Evolutionary conservation across 2,329 filamentous ascomycete genomes (phyloP).

Genomic region (Periconia digitata): DNA sequence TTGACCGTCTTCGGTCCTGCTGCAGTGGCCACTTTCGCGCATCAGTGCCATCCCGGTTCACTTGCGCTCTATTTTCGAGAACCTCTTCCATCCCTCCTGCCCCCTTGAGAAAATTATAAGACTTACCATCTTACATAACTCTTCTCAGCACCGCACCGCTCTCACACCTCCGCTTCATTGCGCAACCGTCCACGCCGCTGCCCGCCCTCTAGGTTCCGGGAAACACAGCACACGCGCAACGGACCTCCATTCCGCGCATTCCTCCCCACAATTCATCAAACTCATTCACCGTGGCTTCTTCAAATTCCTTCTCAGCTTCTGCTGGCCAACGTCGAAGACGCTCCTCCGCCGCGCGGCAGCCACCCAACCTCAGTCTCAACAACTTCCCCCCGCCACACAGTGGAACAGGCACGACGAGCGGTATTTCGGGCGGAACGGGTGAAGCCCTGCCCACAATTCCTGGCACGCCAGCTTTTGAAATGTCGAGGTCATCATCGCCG

Average conservation of each 20-base stretch:
- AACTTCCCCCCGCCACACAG: slow-evolving; percentile 25
- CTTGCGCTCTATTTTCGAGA: background rate
- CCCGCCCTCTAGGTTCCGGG: slow-evolving; percentile 13
- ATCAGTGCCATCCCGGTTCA: slow-evolving; percentile 2
- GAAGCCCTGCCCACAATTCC: slow-evolving; percentile 41
- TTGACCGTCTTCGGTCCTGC: background rate
- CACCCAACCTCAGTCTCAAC: slow-evolving; percentile 35
- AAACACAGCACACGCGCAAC: slow-evolving; percentile 23
- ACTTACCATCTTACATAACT: slow-evolving; percentile 2
- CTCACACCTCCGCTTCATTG: no score
- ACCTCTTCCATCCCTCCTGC: slow-evolving; percentile 6
- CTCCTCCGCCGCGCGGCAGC: slow-evolving; percentile 42
- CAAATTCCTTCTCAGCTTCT: slow-evolving; percentile 39
- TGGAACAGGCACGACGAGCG: slow-evolving; percentile 36
- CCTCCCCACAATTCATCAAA: slow-evolving; percentile 21
- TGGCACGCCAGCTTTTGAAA: slow-evolving; percentile 48
- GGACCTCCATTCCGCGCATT: slow-evolving; percentile 25
- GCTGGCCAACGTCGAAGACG: slow-evolving; percentile 44
- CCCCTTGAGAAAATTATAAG: slow-evolving; percentile 7
- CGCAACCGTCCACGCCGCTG: slow-evolving; percentile 11
- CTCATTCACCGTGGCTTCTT: slow-evolving; percentile 42
- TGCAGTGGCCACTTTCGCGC: background rate
- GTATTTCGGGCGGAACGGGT: slow-evolving; percentile 33
- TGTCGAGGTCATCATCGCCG: slow-evolving; percentile 89
- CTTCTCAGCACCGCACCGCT: slow-evolving; percentile 1